These are phyloP conservation scores for Pycnococcus provasolii DNA, from an alignment of 139 green algal species.

Conservation along the genomic window DNA sequence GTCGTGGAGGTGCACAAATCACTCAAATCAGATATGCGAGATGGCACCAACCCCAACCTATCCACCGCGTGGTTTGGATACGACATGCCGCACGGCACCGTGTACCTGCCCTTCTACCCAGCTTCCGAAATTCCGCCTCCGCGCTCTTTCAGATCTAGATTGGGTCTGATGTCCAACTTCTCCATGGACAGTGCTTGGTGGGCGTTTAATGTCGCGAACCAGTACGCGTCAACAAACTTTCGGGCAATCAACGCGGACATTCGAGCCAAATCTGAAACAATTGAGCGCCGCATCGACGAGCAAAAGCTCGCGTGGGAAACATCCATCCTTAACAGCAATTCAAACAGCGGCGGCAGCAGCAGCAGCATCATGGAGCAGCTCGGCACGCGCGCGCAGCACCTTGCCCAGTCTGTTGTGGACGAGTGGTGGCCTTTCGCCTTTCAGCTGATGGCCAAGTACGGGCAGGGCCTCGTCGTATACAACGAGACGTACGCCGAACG, in stretches of 20 bases:
- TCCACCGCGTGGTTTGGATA: slow-evolving; percentile 7
- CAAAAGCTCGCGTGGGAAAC: background rate
- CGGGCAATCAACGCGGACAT: background rate
- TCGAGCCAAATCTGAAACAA: background rate
- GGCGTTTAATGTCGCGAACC: slow-evolving; percentile 2
- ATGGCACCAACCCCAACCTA: background rate
- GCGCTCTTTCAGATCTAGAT: too few species aligned
- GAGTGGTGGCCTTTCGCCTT: slow-evolving; percentile 6
- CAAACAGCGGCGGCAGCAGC: too few species aligned
- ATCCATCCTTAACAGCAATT: background rate
- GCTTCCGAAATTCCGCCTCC: too few species aligned
- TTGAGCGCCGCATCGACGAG: background rate
- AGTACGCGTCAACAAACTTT: background rate
- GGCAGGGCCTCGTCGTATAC: background rate
- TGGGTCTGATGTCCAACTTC: background rate
- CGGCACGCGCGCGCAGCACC: background rate
- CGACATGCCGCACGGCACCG: slow-evolving; percentile 5
- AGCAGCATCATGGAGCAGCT: too few species aligned
- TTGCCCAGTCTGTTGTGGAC: background rate
- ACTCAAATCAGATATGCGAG: slow-evolving; percentile 7
- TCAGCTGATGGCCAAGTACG: slow-evolving; percentile 11
- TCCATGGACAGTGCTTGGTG: background rate
- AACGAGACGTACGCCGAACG: background rate
- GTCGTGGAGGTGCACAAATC: background rate
- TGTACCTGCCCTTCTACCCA: slow-evolving; percentile 12